Percentiles rank a stretch among this genome's conserved stretches.
Evolutionary conservation across 345 rosid genomes (phyloP).

Genomic region (Eucalyptus victrix): DNA sequence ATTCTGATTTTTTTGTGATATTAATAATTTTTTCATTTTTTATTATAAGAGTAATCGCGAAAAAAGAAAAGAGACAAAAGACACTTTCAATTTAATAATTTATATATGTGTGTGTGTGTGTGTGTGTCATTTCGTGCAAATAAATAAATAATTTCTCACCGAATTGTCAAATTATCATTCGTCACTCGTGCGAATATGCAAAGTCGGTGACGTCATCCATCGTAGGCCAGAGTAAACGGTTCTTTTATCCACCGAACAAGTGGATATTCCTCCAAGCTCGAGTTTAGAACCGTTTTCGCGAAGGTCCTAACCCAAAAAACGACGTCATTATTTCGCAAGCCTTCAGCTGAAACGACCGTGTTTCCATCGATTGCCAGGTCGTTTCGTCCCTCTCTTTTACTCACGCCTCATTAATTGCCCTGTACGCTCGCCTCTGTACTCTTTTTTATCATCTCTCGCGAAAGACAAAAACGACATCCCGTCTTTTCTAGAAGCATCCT

Average conservation of each 20-base stretch:
- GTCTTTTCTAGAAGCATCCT: neutral
- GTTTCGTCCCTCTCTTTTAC: neutral
- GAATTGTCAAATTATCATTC: neutral
- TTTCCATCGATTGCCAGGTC: neutral
- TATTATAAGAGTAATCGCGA: neutral
- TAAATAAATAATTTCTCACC: neutral
- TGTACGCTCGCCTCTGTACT: neutral
- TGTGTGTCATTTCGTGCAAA: neutral
- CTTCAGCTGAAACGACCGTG: rapidly evolving
- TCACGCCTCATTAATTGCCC: neutral
- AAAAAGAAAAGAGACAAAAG: neutral
- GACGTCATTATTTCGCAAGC: neutral
- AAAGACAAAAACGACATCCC: neutral
- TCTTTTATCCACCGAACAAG: neutral
- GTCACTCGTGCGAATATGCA: neutral
- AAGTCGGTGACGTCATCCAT: neutral
- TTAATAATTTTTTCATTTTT: neutral
- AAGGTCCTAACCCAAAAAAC: neutral
- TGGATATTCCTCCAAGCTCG: neutral
- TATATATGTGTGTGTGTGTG: too few species aligned
- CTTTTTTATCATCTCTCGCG: neutral
- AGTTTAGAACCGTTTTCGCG: neutral
- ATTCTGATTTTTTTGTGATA: too few species aligned
- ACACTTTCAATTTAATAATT: too few species aligned
- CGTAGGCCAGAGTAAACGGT: neutral